These are phyloP conservation scores for Ophiostoma himal-ulmi DNA, from an alignment of 2,329 filamentous ascomycete species.

Conservation along the genomic window DNA sequence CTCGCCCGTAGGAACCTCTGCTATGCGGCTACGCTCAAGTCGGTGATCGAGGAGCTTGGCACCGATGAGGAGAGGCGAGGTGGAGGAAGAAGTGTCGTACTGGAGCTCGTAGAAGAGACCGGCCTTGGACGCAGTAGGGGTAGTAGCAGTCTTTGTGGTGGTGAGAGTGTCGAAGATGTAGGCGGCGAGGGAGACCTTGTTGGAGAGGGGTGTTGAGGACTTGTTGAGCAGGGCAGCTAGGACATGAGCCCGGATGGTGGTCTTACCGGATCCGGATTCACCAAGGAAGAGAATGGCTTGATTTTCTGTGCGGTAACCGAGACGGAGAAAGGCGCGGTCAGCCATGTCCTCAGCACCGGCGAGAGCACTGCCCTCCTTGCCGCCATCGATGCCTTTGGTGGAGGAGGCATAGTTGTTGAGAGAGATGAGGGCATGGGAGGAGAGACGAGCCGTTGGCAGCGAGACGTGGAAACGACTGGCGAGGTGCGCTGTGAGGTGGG, in stretches of 20 bases:
- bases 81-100: slow-evolving; percentile 82
- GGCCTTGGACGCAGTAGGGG: slow-evolving; percentile 89
- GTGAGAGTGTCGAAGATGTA: slow-evolving; percentile 96
- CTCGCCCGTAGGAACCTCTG: slow-evolving; percentile 89
- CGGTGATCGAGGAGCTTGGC: slow-evolving; percentile 92
- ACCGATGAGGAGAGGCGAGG: slow-evolving; percentile 82
- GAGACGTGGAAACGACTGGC: slow-evolving; percentile 89
- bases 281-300: slow-evolving; percentile 89
- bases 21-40: slow-evolving; percentile 83
- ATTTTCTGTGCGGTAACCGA: slow-evolving; percentile 86
- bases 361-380: slow-evolving; percentile 85
- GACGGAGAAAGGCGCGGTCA: slow-evolving; percentile 72
- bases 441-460: slow-evolving; percentile 79
- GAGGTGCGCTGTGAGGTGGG: slow-evolving; percentile 73
- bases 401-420: slow-evolving; percentile 94
- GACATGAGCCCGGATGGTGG: slow-evolving; percentile 84
- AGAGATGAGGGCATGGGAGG: slow-evolving; percentile 83
- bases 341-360: slow-evolving; percentile 90
- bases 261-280: slow-evolving; percentile 94
- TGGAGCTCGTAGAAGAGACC: slow-evolving; percentile 94
- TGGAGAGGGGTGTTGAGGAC: slow-evolving; percentile 86
- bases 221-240: slow-evolving; percentile 80
- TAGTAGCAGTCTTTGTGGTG: slow-evolving; percentile 94
- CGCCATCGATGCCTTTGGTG: slow-evolving; percentile 80
- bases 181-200: slow-evolving; percentile 84